Base-by-base conservation (phyloP, 441 rosid genomes). In the Hura crepitans region DNA sequence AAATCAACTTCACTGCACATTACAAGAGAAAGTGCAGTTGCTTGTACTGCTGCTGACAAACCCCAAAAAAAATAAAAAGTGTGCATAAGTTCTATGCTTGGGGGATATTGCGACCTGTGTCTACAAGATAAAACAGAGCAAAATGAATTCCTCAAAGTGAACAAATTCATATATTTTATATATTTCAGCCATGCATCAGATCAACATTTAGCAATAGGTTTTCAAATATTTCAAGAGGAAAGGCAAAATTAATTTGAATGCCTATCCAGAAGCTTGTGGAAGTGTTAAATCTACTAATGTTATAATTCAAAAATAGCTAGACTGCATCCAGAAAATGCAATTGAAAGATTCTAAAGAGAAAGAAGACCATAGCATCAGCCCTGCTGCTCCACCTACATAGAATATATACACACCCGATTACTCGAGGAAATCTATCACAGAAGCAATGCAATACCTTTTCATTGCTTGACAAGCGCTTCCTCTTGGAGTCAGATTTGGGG, bases 401-500 rank as follows among this genome's bases (percentile, higher is more conserved):
- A 67, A 23, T 2, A 66, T 46, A 23, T 63, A 33, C 27, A n/a
- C 69, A 20, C 33, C 31, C 8, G 55, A 22, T 39, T 35, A 22
- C 31, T 33, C 3, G 2, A 3, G 13, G 31, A 73, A 51, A 68
- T 61, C 60, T 28, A 50, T 37, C 15, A 18, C 9, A 49, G 28
- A 1, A 3, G 31, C 47, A 12, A 45, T n/a, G 45, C 14, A 54
- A 47, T 78, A 88, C 98, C 80, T 87, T 83, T 49, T 84, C 87
- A 74, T 78, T 78, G 53, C 67, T 91, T 22, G 78, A 76, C 51
- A 85, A 73, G 12, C 73, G 88, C 78, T 84, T 93, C 72, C 93
- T 82, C 88, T 87, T 93, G 70, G 76, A 50, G 78, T 67, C 80
- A 57, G 83, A 72, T 85, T 85, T 82, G 22, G 94, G 83, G 70